A percentile compares a stretch with the other conserved stretches of the same genome.
Conservation (phyloP, 176 grass and related monocot species). For the Tillandsia leiboldiana region DNA sequence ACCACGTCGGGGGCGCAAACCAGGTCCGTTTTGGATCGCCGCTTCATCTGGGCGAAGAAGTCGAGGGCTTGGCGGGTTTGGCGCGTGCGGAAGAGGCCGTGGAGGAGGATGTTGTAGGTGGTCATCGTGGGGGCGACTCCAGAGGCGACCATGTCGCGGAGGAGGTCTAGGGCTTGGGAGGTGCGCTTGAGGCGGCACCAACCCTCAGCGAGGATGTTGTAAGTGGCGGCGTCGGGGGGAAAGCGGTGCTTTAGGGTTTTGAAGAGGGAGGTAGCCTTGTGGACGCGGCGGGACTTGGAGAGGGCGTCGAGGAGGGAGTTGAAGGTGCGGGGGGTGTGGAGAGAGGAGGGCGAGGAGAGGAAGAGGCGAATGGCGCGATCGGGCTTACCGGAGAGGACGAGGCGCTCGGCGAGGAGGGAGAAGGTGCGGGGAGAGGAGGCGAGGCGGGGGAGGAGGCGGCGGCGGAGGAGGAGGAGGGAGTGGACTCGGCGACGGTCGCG, state of each 20-base stretch:
- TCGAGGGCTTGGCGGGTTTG: constrained; percentile 50
- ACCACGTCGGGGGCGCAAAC: constrained; percentile 56
- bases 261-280: constrained; percentile 70
- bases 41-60: constrained; percentile 95
- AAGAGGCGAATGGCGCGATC: constrained; percentile 72
- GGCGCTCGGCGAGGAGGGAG: too few species aligned
- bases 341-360: constrained; percentile 60
- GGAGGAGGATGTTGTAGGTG: constrained; percentile 84
- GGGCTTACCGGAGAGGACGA: constrained; percentile 70
- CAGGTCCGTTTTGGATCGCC: constrained; percentile 39
- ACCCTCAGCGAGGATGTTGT: constrained; percentile 76
- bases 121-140: constrained; percentile 71
- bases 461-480: constrained; percentile 50
- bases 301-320: constrained; percentile 76
- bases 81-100: constrained; percentile 76
- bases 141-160: constrained; percentile 59
- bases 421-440: constrained; percentile 64
- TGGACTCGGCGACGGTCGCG: constrained; percentile 29
- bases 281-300: constrained; percentile 52
- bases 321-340: constrained; percentile 52
- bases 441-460: constrained; percentile 38
- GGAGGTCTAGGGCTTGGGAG: constrained; percentile 62
- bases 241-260: constrained; percentile 50
- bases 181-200: constrained; percentile 84
- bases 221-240: constrained; percentile 52